Percentiles rank a stretch among this genome's conserved stretches.
Conservation (phyloP, 1,284 basidiomycete species). For the Sporisorium sorghi region DNA sequence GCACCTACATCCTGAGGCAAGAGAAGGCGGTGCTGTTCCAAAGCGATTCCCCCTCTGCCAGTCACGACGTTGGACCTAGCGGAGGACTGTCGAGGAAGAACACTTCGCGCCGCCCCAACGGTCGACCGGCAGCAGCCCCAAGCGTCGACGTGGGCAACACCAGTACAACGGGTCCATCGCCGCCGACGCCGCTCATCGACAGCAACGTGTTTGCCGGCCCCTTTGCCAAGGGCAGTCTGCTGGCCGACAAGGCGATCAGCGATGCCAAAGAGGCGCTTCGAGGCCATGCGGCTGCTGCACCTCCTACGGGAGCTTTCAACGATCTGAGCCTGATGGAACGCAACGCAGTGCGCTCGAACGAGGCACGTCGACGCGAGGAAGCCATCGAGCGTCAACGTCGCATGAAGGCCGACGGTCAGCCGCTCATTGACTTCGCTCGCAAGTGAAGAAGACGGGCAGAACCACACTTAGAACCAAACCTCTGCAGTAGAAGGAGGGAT, state of each 20-base stretch:
- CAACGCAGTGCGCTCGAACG: constrained; percentile 26
- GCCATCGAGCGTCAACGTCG: constrained; percentile 39
- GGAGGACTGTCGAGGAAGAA: constrained; percentile 44
- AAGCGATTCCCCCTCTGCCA: constrained; percentile 16
- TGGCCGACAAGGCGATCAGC: constrained; percentile 54
- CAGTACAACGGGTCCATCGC: constrained; percentile 14
- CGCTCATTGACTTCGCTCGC: constrained; percentile 42
- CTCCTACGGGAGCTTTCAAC: constrained; percentile 25
- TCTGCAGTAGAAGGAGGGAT: neutral
- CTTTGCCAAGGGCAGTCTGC: constrained; percentile 58
- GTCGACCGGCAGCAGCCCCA: constrained; percentile 15
- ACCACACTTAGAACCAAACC: neutral
- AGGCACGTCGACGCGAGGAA: constrained; percentile 40
- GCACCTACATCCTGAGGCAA: constrained; percentile 65
- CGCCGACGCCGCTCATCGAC: constrained; percentile 48
- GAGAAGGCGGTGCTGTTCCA: constrained; percentile 64
- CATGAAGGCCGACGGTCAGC: constrained; percentile 46
- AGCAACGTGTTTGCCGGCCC: constrained; percentile 52
- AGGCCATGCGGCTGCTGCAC: constrained; percentile 18
- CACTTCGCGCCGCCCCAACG: constrained; percentile 30
- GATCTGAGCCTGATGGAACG: constrained; percentile 46
- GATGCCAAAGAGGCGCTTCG: constrained; percentile 49
- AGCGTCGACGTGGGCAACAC: constrained; percentile 9
- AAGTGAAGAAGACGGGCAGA: no score
- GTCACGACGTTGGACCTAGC: constrained; percentile 8